Evolutionary conservation across 1,284 basidiomycete genomes (phyloP).

Genomic region (Stygiomarasmius scandens): DNA sequence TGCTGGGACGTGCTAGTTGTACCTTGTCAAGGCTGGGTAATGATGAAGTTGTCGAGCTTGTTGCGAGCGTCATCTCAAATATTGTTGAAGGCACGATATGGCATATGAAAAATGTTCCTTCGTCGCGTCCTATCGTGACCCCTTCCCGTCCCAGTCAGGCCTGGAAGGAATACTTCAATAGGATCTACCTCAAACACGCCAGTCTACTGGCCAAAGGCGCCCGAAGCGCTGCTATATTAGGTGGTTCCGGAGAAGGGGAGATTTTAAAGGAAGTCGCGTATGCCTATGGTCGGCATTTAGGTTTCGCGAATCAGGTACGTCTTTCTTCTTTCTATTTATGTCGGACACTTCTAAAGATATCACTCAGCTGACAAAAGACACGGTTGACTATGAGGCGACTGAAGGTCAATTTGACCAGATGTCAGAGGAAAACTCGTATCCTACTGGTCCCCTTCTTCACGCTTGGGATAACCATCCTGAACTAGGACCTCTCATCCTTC

Average conservation of each 20-base stretch:
- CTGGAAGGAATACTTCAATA: constrained; percentile 81
- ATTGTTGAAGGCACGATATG: constrained; percentile 87
- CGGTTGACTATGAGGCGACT: constrained; percentile 74
- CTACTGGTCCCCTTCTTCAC: constrained; percentile 81
- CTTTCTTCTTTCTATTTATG: neutral
- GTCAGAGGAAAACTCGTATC: constrained; percentile 25
- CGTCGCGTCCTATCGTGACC: constrained; percentile 16
- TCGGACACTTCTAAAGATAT: neutral
- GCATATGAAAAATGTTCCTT: constrained; percentile 57
- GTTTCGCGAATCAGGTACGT: constrained; percentile 79
- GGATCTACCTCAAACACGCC: constrained; percentile 89
- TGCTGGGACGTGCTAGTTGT: constrained; percentile 79
- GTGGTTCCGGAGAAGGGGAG: constrained; percentile 70
- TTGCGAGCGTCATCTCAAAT: constrained; percentile 82
- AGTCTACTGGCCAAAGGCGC: constrained; percentile 84
- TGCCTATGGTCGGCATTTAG: constrained; percentile 82
- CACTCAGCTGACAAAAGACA: constrained; percentile 82
- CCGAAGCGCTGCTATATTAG: constrained; percentile 77
- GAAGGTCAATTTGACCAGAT: neutral
- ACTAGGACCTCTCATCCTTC: constrained; percentile 43
- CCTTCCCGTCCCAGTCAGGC: constrained; percentile 42
- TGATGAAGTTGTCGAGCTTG: constrained; percentile 80
- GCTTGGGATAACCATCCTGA: constrained; percentile 81
- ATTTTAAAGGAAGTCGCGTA: constrained; percentile 84
- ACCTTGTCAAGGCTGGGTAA: constrained; percentile 75